phyloP scores from a whole-genome alignment of 345 rosid species.

The Lepidium sativum region DNA sequence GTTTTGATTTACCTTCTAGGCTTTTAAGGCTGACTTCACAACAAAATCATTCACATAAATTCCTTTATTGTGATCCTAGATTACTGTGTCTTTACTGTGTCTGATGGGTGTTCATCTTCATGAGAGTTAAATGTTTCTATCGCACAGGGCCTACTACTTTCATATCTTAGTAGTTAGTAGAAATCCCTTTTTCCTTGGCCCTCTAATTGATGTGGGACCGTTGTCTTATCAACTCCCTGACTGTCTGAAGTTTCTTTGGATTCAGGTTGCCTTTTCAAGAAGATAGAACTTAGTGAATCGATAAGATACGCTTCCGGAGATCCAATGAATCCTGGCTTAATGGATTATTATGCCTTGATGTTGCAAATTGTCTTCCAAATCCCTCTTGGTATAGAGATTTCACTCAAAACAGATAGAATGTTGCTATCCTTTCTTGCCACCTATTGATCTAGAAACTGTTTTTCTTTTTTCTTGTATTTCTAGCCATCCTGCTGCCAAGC shows the following conservation, averaged over 20 bases:
- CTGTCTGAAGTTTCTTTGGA: constrained; percentile 10
- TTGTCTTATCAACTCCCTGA: background rate
- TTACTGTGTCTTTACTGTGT: background rate
- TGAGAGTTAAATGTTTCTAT: background rate
- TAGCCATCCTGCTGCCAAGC: constrained; percentile 78
- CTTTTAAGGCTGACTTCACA: too few species aligned
- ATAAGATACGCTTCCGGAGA: constrained; percentile 91
- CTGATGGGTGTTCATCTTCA: background rate
- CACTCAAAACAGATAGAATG: background rate
- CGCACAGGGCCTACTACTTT: background rate
- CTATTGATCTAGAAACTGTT: background rate
- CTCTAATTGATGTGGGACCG: background rate
- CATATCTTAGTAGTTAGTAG: background rate
- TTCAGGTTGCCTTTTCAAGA: constrained; percentile 79
- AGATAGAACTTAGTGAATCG: constrained; percentile 83
- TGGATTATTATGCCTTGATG: constrained; percentile 82
- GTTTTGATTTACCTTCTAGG: background rate
- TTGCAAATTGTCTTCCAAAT: constrained; percentile 60
- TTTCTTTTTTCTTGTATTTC: background rate
- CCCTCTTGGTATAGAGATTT: constrained; percentile 29
- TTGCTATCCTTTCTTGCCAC: background rate
- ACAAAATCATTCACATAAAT: background rate
- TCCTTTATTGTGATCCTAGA: background rate
- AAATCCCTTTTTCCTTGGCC: background rate
- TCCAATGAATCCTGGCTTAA: constrained; percentile 93